Conservation (phyloP, 179 eudicot species). For the Beta corolliflora region DNA sequence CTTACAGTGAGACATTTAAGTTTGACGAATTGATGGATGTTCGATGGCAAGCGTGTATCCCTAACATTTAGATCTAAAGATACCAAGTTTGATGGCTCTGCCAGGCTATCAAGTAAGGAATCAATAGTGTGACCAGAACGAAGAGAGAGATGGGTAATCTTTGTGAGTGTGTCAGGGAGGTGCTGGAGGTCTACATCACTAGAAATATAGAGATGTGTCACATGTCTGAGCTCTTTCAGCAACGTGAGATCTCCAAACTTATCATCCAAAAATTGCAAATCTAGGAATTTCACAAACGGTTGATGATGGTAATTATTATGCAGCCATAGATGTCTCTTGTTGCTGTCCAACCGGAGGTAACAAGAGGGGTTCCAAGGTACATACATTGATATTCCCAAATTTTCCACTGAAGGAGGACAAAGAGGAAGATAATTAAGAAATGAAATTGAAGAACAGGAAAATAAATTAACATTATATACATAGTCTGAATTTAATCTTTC, state of each 20-base stretch:
- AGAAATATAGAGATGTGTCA: constrained; percentile 1
- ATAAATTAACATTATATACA: no score
- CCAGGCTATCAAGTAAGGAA: background rate
- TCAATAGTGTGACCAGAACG: background rate
- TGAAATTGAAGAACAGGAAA: no score
- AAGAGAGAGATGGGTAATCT: background rate
- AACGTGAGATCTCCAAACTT: background rate
- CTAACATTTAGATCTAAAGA: background rate
- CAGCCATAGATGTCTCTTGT: background rate
- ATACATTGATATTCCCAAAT: background rate
- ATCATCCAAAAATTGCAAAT: background rate
- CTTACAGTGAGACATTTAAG: background rate
- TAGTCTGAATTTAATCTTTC: no score
- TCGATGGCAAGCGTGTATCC: background rate
- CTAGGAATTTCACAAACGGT: background rate
- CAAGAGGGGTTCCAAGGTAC: background rate
- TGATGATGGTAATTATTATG: background rate
- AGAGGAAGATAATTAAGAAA: background rate
- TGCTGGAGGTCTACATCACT: background rate
- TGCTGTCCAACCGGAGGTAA: background rate
- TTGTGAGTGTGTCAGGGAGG: background rate
- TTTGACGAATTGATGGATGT: background rate
- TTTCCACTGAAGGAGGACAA: background rate
- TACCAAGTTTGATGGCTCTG: background rate
- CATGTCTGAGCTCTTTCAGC: background rate